phyloP scores from a whole-genome alignment of 306 rosid species.

The Boehmeria nivea region DNA sequence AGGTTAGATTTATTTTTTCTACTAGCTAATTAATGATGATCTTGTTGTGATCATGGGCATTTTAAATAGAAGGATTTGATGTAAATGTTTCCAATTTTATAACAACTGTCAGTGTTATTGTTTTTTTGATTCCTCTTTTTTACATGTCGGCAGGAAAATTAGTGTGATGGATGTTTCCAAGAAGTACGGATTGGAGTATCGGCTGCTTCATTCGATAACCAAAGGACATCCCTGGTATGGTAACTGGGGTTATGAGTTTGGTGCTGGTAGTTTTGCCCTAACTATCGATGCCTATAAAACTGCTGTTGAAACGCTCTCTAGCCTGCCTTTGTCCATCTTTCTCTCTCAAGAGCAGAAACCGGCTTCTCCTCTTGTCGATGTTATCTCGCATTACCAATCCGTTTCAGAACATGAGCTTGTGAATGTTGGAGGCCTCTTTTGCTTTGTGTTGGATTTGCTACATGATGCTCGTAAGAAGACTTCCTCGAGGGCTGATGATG shows the following conservation, averaged over 20 bases:
- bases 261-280: constrained; percentile 91
- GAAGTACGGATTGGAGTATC: constrained; percentile 85
- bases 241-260: constrained; percentile 91
- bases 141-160: constrained; percentile 51
- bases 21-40: too few species aligned
- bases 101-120: too few species aligned
- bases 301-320: constrained; percentile 66
- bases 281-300: constrained; percentile 57
- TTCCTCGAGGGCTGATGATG: constrained; percentile 40
- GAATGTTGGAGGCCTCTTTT: constrained; percentile 65
- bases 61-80: neutral
- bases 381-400: constrained; percentile 62
- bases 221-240: constrained; percentile 91
- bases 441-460: constrained; percentile 59
- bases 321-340: constrained; percentile 55
- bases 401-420: constrained; percentile 56
- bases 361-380: constrained; percentile 44
- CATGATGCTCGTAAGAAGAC: constrained; percentile 48
- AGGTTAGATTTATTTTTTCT: constrained; percentile 72
- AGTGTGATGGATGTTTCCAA: constrained; percentile 98
- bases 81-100: too few species aligned
- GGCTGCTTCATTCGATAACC: constrained; percentile 74
- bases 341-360: constrained; percentile 42
- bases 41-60: neutral
- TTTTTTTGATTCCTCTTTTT: neutral